Evolutionary conservation across 164 flowering plant species (phyloP), one percentile per base, ranked within the genome.

Genomic region (Protea cynaroides): DNA sequence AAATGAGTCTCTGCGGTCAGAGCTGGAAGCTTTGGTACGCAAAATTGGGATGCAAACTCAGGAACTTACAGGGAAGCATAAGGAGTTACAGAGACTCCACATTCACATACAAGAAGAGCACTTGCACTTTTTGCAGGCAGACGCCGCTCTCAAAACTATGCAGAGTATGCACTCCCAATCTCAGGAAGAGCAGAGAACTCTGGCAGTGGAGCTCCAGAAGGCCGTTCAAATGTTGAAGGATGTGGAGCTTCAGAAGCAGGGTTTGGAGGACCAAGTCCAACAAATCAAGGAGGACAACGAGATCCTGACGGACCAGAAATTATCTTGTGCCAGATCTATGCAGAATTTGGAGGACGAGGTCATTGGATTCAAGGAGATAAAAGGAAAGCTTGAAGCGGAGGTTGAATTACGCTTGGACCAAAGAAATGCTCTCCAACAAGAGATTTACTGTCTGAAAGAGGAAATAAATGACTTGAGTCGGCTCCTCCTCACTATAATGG

Each of bases 361-460:
- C 38, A 47, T 40, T 58, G 63, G 74, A 57, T 72, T 89, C 78
- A 84, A 74, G 81, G 84, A 82, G 71, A 76, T 72, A 63, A 88
- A 85, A 70, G 80, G 70, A 63, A 88, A 81, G 69, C 90, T 91
- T 67, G 92, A 91, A 69, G 79, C 74, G 12, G 90, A 87, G 59
- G 78, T 86, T 73, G 70, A 77, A 18, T 68, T 74, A 52, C 91
- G 83, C 63, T 43, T 72, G n/a, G 82, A 69, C 25, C 70, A 79
- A 65, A 81, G 81, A 62, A 76, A 73, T 69, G 69, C 80, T 37
- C 90, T 91, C 19, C 85, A 84, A 67, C 72, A 74, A 66, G 94
- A 91, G 69, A 74, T 88, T 50, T 69, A 37, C 63, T 59, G 62
- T 59, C 71, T 94, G 72, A 83, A 82, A 72, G 93, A 89, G 52